Conservation (phyloP, 2,329 filamentous ascomycete genomes). For the Botrytis deweyae region DNA sequence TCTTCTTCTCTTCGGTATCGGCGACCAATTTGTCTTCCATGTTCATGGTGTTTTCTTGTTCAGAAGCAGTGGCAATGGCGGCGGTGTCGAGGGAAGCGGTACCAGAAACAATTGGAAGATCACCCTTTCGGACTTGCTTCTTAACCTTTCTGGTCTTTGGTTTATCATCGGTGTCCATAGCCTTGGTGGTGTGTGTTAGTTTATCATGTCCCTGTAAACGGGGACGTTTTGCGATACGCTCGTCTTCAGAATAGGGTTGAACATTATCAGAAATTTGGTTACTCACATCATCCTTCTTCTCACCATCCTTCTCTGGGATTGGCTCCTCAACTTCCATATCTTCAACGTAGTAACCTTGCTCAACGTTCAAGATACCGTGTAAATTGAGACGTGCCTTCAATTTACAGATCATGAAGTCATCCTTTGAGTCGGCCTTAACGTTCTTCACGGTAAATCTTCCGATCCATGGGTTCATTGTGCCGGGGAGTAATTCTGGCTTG, state of each 20-base stretch:
- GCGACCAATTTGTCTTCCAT: constrained; percentile 98
- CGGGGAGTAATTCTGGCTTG: constrained; percentile 80
- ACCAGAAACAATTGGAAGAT: constrained; percentile 81
- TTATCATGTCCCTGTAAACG: constrained; percentile 31
- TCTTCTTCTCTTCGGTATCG: constrained; percentile 99
- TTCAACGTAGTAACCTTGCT: constrained; percentile 97
- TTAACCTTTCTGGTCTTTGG: constrained; percentile 93
- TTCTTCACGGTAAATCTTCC: constrained; percentile 97
- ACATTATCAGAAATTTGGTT: constrained; percentile 21
- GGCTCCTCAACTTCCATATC: constrained; percentile 97
- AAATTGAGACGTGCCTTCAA: constrained; percentile 96
- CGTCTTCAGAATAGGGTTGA: constrained; percentile 29
- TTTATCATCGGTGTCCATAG: constrained; percentile 81
- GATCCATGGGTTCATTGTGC: constrained; percentile 91
- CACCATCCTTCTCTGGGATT: constrained; percentile 62
- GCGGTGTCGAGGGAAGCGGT: constrained; percentile 75
- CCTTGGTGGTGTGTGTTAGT: constrained; percentile 41
- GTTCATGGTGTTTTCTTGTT: constrained; percentile 87
- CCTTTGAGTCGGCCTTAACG: constrained; percentile 87
- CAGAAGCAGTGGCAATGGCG: constrained; percentile 64
- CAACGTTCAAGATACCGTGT: constrained; percentile 93
- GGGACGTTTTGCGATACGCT: constrained; percentile 32
- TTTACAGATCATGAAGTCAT: constrained; percentile 99
- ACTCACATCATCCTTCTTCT: constrained; percentile 67
- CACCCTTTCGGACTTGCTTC: constrained; percentile 98